These are phyloP conservation scores for Setomelanomma holmii DNA, from an alignment of 2,329 filamentous ascomycete genomes.

Conservation along the genomic window DNA sequence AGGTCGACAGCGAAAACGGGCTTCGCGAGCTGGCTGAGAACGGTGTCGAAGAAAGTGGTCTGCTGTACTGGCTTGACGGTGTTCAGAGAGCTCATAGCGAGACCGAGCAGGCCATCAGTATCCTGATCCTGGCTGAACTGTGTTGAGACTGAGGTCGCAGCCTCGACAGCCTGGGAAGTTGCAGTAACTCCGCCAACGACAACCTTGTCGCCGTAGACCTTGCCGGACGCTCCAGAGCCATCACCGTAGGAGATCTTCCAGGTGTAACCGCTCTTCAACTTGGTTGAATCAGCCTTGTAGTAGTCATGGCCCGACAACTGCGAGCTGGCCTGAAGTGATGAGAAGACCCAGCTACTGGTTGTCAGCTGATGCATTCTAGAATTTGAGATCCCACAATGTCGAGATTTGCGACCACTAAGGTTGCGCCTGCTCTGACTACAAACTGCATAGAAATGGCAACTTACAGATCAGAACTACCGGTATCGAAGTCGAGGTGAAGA, in stretches of 20 bases:
- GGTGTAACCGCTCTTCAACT: constrained; percentile 55
- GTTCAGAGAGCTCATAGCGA: constrained; percentile 67
- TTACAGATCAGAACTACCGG: constrained; percentile 71
- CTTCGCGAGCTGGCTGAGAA: constrained; percentile 58
- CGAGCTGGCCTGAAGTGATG: constrained; percentile 60
- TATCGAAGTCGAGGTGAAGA: constrained; percentile 74
- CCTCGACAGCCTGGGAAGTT: constrained; percentile 69
- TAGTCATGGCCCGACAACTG: constrained; percentile 62
- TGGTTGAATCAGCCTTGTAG: constrained; percentile 62
- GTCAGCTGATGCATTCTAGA: too few species aligned
- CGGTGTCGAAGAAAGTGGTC: constrained; percentile 68
- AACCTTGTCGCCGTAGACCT: constrained; percentile 71
- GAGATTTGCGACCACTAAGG: too few species aligned
- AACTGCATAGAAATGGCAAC: too few species aligned
- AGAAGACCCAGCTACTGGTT: constrained; percentile 71
- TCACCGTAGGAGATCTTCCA: constrained; percentile 73
- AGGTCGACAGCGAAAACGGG: constrained; percentile 66
- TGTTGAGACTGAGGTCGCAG: constrained; percentile 65
- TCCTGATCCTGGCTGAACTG: constrained; percentile 59
- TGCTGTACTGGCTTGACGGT: constrained; percentile 59
- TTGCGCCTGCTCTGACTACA: too few species aligned
- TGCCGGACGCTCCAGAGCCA: constrained; percentile 67
- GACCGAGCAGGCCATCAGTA: constrained; percentile 67
- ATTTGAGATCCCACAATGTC: too few species aligned
- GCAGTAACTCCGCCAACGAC: constrained; percentile 66